Base-by-base conservation (phyloP, 139 green algal genomes). In the Tetradesmus obliquus region DNA sequence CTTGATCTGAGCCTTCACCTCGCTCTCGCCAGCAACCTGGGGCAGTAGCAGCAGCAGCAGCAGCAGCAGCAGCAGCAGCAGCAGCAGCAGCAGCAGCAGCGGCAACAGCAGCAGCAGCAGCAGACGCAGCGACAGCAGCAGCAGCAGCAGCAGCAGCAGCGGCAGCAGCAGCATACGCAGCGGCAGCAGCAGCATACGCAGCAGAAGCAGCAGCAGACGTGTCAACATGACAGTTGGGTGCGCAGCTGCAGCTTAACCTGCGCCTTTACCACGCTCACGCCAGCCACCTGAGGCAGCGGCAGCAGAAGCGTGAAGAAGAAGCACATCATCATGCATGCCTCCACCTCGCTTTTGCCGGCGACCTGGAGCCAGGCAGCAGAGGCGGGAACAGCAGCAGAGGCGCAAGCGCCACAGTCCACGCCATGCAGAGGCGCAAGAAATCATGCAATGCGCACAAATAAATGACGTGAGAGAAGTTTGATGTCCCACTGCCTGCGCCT, bases 1-100 rank as follows among this genome's bases (percentile, higher is more conserved):
- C 94, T 99, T 99, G 94, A 99, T 99, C 93, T 99, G 98, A 2
- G 95, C 98, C 90, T 99, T 99, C 10, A 99, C 96, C 91, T 99
- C 98, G 2, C 94, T 97, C 90, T 99, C 97, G 5, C 97, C 96
- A 10, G 97, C 96, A 10, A 99, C 94, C 96, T 98, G 94, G 7
- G 12, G 6, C 55, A 88, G 0, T 5, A 0, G 45, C 1, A 19
- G 72, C 22, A 55, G 45, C 24, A 76, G 84, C 20, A 71, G 79
- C n/a, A 62, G 79, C 82, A 51, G 6, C 13, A 62, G n/a, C 32
- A 74, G 1, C 24, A 51, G 3, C 22, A 90, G 60, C 72, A 53
- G 19, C 3, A 53, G 3, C 12, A 53, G 32, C 17, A 24, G 32
- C 55, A 17, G 51, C 32, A 58, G 84, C 24, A 32, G 71, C 19